Evolutionary conservation across 2,329 filamentous ascomycete species (phyloP).

Genomic region (Fusarium chaquense): DNA sequence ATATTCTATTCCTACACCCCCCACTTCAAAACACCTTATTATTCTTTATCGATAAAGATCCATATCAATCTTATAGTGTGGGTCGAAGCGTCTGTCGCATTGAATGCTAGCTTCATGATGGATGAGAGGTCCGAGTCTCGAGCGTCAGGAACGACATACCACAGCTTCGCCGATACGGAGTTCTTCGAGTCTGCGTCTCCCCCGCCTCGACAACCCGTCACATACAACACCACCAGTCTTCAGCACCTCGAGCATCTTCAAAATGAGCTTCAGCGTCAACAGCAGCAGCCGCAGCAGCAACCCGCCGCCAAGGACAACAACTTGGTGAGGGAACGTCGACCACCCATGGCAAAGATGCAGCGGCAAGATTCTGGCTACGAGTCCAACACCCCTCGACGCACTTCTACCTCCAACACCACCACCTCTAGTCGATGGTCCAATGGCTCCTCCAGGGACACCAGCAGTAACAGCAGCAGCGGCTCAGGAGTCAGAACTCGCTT

Average conservation of each 20-base stretch:
- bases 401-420: slow-evolving; percentile 54
- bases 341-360: slow-evolving; percentile 57
- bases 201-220: slow-evolving; percentile 45
- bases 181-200: slow-evolving; percentile 57
- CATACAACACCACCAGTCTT: slow-evolving; percentile 39
- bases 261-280: slow-evolving; percentile 40
- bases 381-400: slow-evolving; percentile 58
- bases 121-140: slow-evolving; percentile 57
- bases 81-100: slow-evolving; percentile 33
- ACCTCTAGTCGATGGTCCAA: slow-evolving; percentile 52
- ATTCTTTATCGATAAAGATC: not conserved
- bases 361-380: slow-evolving; percentile 71
- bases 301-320: slow-evolving; percentile 5
- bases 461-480: slow-evolving; percentile 21
- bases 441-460: slow-evolving; percentile 44
- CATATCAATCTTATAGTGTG: not conserved
- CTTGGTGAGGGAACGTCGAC: slow-evolving; percentile 48
- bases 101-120: slow-evolving; percentile 43
- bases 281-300: slow-evolving; percentile 35
- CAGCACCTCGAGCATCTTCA: slow-evolving; percentile 42
- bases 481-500: slow-evolving; percentile 47
- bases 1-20: not conserved
- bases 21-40: not conserved
- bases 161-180: slow-evolving; percentile 66
- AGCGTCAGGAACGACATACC: slow-evolving; percentile 64